Percentiles rank a stretch among this genome's conserved stretches.
Conservation (phyloP, 257 asterid species). For the Asclepias syriaca region DNA sequence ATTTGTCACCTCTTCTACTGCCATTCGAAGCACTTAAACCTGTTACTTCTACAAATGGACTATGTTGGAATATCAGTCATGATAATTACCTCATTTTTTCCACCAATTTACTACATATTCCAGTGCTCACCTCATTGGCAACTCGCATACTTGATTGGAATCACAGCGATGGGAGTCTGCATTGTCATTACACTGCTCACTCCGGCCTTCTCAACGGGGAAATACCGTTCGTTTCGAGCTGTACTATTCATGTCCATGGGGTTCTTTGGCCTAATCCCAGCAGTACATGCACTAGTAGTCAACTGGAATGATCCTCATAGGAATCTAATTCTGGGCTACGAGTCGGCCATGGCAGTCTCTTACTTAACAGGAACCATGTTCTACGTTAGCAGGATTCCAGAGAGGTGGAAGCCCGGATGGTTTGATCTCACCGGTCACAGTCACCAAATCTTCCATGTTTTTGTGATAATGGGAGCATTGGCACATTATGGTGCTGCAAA, state of each 20-base stretch:
- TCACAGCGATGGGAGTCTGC: conserved; percentile 64
- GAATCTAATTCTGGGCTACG: conserved; percentile 48
- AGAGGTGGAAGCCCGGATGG: conserved; percentile 89
- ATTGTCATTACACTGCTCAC: conserved; percentile 62
- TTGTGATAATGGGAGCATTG: conserved; percentile 85
- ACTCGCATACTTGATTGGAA: conserved; percentile 55
- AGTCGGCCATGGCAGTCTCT: conserved; percentile 67
- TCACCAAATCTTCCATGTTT: conserved; percentile 86
- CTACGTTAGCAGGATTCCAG: conserved; percentile 62
- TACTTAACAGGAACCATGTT: conserved; percentile 65
- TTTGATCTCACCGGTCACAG: conserved; percentile 94
- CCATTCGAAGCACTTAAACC: conserved; percentile 59
- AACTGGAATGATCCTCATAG: conserved; percentile 83
- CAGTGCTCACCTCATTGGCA: conserved; percentile 85
- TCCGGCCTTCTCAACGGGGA: conserved; percentile 55
- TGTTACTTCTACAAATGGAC: conserved; percentile 62
- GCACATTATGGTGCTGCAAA: conserved; percentile 96
- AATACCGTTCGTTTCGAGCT: conserved; percentile 65
- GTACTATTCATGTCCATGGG: conserved; percentile 79
- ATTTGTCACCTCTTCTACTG: conserved; percentile 83
- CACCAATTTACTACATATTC: conserved; percentile 91
- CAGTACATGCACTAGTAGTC: conserved; percentile 48
- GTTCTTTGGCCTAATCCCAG: conserved; percentile 73
- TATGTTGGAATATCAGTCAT: conserved; percentile 84
- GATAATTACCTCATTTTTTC: conserved; percentile 96